These are phyloP conservation scores for Pythium phragmiticola DNA, from an alignment of 352 stramenopile genomes.

Conservation along the genomic window DNA sequence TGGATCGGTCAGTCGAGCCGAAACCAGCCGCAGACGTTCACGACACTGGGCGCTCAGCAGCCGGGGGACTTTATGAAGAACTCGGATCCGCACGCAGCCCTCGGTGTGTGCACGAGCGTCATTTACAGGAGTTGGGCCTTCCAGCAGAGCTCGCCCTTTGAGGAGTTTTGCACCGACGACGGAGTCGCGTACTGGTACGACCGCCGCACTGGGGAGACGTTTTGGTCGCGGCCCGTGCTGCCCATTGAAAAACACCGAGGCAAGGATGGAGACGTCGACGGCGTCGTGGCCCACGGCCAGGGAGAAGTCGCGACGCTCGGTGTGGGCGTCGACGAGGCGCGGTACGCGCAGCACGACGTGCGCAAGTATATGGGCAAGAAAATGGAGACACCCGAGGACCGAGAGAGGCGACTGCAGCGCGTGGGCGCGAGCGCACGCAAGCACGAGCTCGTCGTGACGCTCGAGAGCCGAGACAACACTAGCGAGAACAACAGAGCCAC, in stretches of 20 bases:
- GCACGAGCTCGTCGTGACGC: conserved; percentile 49
- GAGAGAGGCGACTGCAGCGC: conserved; percentile 49
- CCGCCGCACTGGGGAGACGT: conserved; percentile 80
- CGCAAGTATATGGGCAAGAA: conserved; percentile 86
- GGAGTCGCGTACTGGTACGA: conserved; percentile 92
- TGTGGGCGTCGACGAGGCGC: conserved; percentile 50
- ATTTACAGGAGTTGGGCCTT: conserved; percentile 93
- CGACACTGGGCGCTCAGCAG: conserved; percentile 85
- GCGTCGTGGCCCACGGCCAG: conserved; percentile 69
- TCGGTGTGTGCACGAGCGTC: conserved; percentile 82
- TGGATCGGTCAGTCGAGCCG: conserved; percentile 85
- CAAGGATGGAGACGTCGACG: conserved; percentile 78
- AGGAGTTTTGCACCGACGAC: conserved; percentile 91
- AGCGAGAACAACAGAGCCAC: not conserved
- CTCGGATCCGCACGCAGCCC: conserved; percentile 60
- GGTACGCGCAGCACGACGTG: conserved; percentile 68
- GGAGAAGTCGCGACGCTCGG: conserved; percentile 75
- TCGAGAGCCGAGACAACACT: conserved; percentile 9
- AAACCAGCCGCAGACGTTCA: conserved; percentile 92
- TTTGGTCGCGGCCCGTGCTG: conserved; percentile 88
- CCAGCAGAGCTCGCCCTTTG: conserved; percentile 77
- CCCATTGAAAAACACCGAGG: conserved; percentile 72
- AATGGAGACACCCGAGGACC: conserved; percentile 72
- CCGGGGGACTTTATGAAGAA: conserved; percentile 92
- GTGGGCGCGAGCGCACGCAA: conserved; percentile 64